Evolutionary conservation across 768 basidiomycete genomes (phyloP), one percentile per base, ranked within the genome.

Genomic region (Mrakia frigida): DNA sequence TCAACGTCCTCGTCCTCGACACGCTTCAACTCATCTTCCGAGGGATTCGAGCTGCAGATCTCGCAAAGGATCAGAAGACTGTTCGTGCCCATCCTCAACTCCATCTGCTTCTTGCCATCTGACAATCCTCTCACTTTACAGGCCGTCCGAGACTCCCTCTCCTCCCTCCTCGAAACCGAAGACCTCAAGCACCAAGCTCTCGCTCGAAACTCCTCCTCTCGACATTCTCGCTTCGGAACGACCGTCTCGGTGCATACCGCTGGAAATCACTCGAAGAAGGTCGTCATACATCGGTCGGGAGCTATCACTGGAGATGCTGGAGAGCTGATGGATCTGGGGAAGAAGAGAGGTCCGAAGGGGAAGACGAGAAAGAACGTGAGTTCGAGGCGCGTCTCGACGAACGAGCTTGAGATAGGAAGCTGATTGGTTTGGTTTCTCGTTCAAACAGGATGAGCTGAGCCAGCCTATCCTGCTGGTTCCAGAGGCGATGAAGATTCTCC

Each of bases 201-300:
- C 35, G 86, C 88, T 0, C 86, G 88, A 68, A 85, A 86, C 68
- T 85, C 87, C 6, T 84, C 89, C 71, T 92, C 93, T 31, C 88
- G 97, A 43, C 97, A 99, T 84, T 93, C 94, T 35, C 89, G 95
- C 68, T 99, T 99, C 83, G 97, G 97, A 1, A 98, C 97, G 3
- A 98, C 95, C 13, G 90, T 98, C 79, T 85, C 91, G 31, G 90
- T 99, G 73, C 88, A 87, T 78, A 85, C 91, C 21, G 71, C 35
- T 46, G 67, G 41, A 25, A 35, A 61, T 21, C n/a, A 43, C 43
- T 84, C 84, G 25, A 82, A 84, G 63, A 80, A 82, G 77, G 83
- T 84, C 69, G 88, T 98, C 65, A 86, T 98, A 70, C 93, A 97
- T 83, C 89, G 91, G 75, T 92, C 95, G 81, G 88, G 90, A 81